phyloP scores from a whole-genome alignment of 164 flowering plant genomes.

The Stephania yunnanensis region DNA sequence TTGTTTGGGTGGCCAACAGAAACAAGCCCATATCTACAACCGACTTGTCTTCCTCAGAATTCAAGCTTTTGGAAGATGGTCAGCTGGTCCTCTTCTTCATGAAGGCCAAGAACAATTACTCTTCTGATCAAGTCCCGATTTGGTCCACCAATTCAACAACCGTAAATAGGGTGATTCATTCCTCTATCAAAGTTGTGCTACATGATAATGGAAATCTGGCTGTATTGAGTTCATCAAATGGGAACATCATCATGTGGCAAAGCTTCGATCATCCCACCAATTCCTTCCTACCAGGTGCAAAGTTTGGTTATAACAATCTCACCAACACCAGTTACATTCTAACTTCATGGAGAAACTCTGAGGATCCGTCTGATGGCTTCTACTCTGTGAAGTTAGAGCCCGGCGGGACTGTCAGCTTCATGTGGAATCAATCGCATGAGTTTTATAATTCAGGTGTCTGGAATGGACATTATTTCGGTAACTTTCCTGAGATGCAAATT shows the following conservation, averaged over 20 bases:
- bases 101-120: conserved; percentile 9
- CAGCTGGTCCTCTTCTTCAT: conserved; percentile 40
- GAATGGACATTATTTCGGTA: no score
- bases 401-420: background rate
- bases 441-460: no score
- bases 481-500: background rate
- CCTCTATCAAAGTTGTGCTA: conserved; percentile 32
- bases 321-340: no score
- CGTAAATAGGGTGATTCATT: conserved; percentile 11
- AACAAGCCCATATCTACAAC: conserved; percentile 10
- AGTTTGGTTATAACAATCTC: no score
- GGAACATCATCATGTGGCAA: conserved; percentile 12
- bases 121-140: conserved; percentile 21
- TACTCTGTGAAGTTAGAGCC: conserved; percentile 23
- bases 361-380: conserved; percentile 48
- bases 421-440: no score
- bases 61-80: conserved; percentile 30
- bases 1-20: conserved; percentile 30
- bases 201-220: conserved; percentile 54
- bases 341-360: conserved; percentile 46
- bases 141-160: conserved; percentile 53
- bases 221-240: background rate
- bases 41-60: conserved; percentile 11
- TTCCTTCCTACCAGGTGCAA: no score
- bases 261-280: no score